Evolutionary conservation across 371 early-diverging fungal species (phyloP).

Genomic region (Fennellomyces sp.): DNA sequence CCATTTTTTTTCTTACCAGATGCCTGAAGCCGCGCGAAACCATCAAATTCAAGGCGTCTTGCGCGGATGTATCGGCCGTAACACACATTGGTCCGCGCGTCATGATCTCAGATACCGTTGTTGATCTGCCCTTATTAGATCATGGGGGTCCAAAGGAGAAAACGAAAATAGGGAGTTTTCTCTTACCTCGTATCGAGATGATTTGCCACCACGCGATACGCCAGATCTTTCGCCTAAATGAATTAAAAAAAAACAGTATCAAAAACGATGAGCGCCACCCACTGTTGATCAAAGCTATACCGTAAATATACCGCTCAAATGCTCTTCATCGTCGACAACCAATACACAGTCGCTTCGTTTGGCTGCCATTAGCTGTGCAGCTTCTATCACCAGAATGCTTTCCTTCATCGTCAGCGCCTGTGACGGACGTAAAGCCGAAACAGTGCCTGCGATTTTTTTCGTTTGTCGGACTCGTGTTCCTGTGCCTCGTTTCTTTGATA

Average conservation of each 20-base stretch:
- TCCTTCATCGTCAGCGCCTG: conserved; percentile 93
- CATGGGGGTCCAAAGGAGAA: background rate
- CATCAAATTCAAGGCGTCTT: conserved; percentile 95
- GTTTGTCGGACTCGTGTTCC: conserved; percentile 40
- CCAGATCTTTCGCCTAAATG: conserved; percentile 39
- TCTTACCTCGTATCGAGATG: conserved; percentile 50
- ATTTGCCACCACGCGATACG: conserved; percentile 43
- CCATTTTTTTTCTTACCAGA: conserved; percentile 58
- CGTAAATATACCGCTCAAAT: conserved; percentile 94
- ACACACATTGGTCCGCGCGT: conserved; percentile 91
- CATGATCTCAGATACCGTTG: conserved; percentile 87
- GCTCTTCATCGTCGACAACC: conserved; percentile 88
- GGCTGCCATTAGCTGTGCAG: conserved; percentile 96
- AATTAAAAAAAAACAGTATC: background rate
- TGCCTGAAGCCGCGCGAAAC: conserved; percentile 94
- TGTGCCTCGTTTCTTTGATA: conserved; percentile 61
- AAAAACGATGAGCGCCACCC: background rate
- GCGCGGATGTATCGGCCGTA: conserved; percentile 80
- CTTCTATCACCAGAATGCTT: conserved; percentile 87
- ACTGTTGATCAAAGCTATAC: conserved; percentile 3
- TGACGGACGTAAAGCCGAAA: conserved; percentile 87
- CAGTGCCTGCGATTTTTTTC: conserved; percentile 77
- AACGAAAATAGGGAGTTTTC: background rate
- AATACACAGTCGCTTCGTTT: conserved; percentile 93
- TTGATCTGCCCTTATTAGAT: conserved; percentile 60